A percentile compares a stretch with the other conserved stretches of the same genome.
Conservation (phyloP, 495 filamentous ascomycete genomes). For the Friedmanniomyces simplex region DNA sequence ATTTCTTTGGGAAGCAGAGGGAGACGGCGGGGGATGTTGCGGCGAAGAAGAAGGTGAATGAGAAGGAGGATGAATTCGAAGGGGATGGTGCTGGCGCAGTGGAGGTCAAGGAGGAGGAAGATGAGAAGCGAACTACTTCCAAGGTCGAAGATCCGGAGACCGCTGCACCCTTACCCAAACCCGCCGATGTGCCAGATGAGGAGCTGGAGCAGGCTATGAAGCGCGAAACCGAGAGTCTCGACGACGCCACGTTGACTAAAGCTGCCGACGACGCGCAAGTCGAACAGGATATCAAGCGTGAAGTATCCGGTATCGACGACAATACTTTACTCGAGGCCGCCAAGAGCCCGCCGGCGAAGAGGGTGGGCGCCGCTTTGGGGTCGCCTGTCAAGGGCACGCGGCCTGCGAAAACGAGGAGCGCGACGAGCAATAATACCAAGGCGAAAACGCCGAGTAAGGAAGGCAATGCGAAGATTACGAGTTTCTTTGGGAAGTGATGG, state of each 20-base stretch:
- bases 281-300: conserved; percentile 14
- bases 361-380: neutral
- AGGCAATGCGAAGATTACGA: conserved; percentile 21
- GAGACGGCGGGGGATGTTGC: conserved; percentile 4
- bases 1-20: conserved; percentile 65
- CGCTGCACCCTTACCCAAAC: conserved; percentile 19
- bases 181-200: conserved; percentile 2
- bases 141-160: conserved; percentile 17
- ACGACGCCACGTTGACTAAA: neutral
- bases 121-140: conserved; percentile 1
- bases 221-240: neutral
- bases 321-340: conserved; percentile 12
- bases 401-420: conserved; percentile 13
- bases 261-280: conserved; percentile 8
- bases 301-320: conserved; percentile 12
- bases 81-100: neutral
- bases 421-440: conserved; percentile 15
- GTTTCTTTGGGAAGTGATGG: conserved; percentile 22
- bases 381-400: neutral
- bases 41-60: conserved; percentile 13
- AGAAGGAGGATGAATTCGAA: conserved; percentile 11
- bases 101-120: conserved; percentile 15
- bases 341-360: neutral
- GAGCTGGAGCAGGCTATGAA: conserved; percentile 11
- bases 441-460: conserved; percentile 19